phyloP scores from a whole-genome alignment of 495 filamentous ascomycete genomes.

The Penicillium verhagenii region DNA sequence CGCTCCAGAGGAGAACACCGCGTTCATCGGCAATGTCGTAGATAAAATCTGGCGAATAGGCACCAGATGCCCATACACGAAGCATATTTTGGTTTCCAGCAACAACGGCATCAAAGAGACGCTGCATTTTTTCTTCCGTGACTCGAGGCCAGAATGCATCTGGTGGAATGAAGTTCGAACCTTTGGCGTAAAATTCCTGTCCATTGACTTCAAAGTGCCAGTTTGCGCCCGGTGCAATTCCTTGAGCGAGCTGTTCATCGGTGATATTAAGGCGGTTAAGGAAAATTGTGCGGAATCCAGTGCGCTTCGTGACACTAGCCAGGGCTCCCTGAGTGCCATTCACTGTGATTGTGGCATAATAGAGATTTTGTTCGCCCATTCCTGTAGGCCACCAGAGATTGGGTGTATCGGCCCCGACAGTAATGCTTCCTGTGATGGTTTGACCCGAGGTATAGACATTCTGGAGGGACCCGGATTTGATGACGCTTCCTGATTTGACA shows the following conservation, averaged over 20 bases:
- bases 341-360: slow-evolving; percentile 54
- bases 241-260: slow-evolving; percentile 52
- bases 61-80: slow-evolving; percentile 63
- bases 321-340: slow-evolving; percentile 30
- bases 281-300: slow-evolving; percentile 67
- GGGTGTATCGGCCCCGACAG: slow-evolving; percentile 44
- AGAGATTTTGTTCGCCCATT: slow-evolving; percentile 59
- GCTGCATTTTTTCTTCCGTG: slow-evolving; percentile 51
- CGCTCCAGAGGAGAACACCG: slow-evolving; percentile 66
- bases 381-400: slow-evolving; percentile 66
- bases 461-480: slow-evolving; percentile 42
- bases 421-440: slow-evolving; percentile 51
- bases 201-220: slow-evolving; percentile 73
- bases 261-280: slow-evolving; percentile 61
- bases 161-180: slow-evolving; percentile 65
- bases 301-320: slow-evolving; percentile 53
- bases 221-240: slow-evolving; percentile 62
- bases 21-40: slow-evolving; percentile 66
- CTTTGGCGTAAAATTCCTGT: slow-evolving; percentile 66
- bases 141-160: slow-evolving; percentile 68
- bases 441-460: slow-evolving; percentile 45
- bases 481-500: slow-evolving; percentile 37
- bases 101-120: slow-evolving; percentile 55
- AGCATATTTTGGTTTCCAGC: slow-evolving; percentile 70
- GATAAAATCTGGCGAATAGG: slow-evolving; percentile 65